Base-by-base conservation (phyloP, 305 asterid species). In the Fraxinus nigra region DNA sequence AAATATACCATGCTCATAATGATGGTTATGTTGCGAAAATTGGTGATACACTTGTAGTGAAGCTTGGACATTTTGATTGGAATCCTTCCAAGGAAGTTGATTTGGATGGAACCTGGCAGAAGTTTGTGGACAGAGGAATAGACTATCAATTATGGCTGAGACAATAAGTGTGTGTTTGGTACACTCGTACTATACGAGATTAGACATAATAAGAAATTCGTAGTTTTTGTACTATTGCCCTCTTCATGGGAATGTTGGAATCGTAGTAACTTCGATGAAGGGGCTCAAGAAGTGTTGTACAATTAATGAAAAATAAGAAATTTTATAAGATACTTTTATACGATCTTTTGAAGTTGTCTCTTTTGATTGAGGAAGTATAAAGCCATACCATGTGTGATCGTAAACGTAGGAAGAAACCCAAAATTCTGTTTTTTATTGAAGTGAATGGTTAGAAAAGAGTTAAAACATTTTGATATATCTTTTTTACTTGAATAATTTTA, bases 31-130 rank as follows among this genome's bases (percentile, higher is more conserved):
- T 87, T 8, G 90, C 90, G 63, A 80, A 83, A 72, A 77, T 85
- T 81, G 90, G 90, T 7, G 90, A 85, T 79, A 76, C 84, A 51
- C 82, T 87, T 33, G 87, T 83, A 26, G 69, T 83, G 88, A 87
- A 87, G 83, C 88, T 87, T 28, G 90, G 90, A 22, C 78, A 85
- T 51, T 78, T 87, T 67, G 85, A 87, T 75, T 85, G 90, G 90
- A 87, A 87, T 72, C 90, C 90, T 51, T 87, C 86, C 72, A 87
- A 87, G 77, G 90, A 87, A 79, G 86, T 87, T 48, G 77, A 81
- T 70, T 73, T 87, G 87, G 90, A 87, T 61, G 90, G 88, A 20
- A 85, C 82, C 72, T 87, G 90, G 90, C 84, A 85, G 54, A 87
- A 83, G 72, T 87, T 87, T 81, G 87, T 87, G 1, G 90, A 87